Evolutionary conservation across 202 grass and related monocot genomes (phyloP), one percentile per base, ranked within the genome.

Genomic region (Schoenoplectus tabernaemontani): DNA sequence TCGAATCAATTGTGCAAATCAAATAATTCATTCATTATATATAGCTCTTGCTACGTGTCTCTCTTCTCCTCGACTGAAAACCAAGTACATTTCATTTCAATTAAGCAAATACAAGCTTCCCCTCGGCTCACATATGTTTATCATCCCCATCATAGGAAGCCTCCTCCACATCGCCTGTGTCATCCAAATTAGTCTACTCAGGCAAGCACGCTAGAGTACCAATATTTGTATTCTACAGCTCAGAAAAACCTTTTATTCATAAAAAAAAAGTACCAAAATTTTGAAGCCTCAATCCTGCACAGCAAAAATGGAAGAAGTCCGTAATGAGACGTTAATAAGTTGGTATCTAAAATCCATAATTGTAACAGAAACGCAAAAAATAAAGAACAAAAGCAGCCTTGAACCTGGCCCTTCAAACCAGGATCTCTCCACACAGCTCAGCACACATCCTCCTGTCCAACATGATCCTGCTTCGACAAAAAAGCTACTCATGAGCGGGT

Each of bases 261-360:
- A n/a, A n/a, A 37, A 37, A 3, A 4, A 4, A 37, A 37, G 36
- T 37, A 37, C 36, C 36, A 37, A 37, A 37, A 37, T 37, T 4
- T 37, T 37, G 36, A 37, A 37, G 36, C 2, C 2, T 37, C 36
- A 37, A 37, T 7, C 59, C 68, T 64, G 33, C 64, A 47, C 7
- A 0, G 12, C 46, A 11, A 10, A 84, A 33, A 97, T 93, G 93
- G 88, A 91, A 34, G 86, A 80, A 78, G 90, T 97, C 46, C 91
- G 89, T 83, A 93, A 89, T 73, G 93, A 97, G 76, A 88, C 93
- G 2, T 59, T 97, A 12, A 51, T 97, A 36, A 93, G 90, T 82
- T 97, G 93, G 90, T 97, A 97, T 46, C 90, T 97, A 28, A 81
- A 91, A 81, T 90, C 90, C 33, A 60, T 97, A 54, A 97, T 93